Evolutionary conservation across 768 basidiomycete genomes (phyloP).

Genomic region (Macrolepiota fuliginosa): DNA sequence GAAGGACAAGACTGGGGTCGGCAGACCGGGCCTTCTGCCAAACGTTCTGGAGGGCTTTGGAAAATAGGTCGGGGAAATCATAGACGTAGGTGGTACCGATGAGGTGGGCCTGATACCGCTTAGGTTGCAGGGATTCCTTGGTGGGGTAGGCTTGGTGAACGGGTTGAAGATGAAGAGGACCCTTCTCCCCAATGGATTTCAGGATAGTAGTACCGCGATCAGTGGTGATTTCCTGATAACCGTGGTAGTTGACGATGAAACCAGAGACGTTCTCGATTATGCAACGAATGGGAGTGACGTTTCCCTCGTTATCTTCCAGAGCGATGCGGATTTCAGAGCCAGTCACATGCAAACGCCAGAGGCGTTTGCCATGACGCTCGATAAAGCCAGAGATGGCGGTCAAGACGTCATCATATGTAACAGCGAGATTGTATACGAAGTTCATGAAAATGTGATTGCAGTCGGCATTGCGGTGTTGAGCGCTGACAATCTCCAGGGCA

Average conservation of each 20-base stretch:
- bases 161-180: conserved; percentile 93
- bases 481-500: conserved; percentile 90
- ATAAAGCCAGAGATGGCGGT: conserved; percentile 99
- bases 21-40: conserved; percentile 74
- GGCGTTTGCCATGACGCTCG: conserved; percentile 95
- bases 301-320: conserved; percentile 93
- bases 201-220: conserved; percentile 95
- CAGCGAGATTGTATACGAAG: conserved; percentile 95
- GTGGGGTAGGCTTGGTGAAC: conserved; percentile 93
- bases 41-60: conserved; percentile 91
- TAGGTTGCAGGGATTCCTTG: conserved; percentile 97
- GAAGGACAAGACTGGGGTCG: conserved; percentile 66
- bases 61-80: conserved; percentile 99
- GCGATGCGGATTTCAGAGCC: conserved; percentile 96
- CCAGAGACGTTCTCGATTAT: conserved; percentile 99
- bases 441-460: conserved; percentile 99
- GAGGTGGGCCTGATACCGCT: conserved; percentile 98
- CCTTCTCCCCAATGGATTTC: conserved; percentile 98
- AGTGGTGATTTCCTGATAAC: conserved; percentile 96
- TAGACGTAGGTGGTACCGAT: conserved; percentile 99
- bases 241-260: conserved; percentile 97
- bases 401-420: conserved; percentile 95
- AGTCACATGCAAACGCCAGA: conserved; percentile 98
- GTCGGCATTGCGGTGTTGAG: conserved; percentile 87
- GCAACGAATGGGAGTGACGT: conserved; percentile 93